Conservation (phyloP, 768 basidiomycete genomes). For the Calocera viscosa region DNA sequence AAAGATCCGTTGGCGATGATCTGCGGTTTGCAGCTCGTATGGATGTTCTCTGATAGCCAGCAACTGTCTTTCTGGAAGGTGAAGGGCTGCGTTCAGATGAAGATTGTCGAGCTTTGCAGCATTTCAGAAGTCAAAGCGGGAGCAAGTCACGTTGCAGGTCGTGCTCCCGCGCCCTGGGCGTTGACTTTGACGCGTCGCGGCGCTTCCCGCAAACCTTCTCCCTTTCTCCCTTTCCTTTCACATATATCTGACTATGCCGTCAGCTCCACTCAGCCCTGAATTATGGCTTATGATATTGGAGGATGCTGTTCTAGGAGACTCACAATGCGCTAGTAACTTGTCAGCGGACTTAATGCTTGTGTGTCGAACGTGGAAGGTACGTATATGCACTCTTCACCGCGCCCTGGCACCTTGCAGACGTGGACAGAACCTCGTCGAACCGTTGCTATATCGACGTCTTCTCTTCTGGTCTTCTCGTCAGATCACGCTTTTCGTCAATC, state of each 20-base stretch:
- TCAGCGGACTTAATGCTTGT: background rate
- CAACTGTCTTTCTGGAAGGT: too few species aligned
- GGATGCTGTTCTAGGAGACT: background rate
- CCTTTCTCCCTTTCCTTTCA: background rate
- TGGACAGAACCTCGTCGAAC: background rate
- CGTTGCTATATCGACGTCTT: background rate
- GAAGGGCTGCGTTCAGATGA: too few species aligned
- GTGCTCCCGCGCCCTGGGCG: too few species aligned
- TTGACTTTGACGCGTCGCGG: too few species aligned
- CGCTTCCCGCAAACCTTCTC: too few species aligned
- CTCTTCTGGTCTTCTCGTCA: background rate
- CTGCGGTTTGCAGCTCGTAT: too few species aligned
- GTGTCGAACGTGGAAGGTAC: constrained; percentile 1
- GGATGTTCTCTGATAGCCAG: too few species aligned
- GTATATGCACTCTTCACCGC: background rate
- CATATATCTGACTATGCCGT: background rate
- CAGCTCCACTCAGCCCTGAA: background rate
- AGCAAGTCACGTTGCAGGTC: too few species aligned
- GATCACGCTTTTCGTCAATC: background rate
- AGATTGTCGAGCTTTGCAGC: too few species aligned
- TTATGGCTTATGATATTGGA: constrained; percentile 3
- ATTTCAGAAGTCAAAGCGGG: too few species aligned
- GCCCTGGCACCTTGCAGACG: background rate
- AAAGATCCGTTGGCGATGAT: too few species aligned
- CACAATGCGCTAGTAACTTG: background rate